Percentiles rank a stretch among this genome's conserved stretches.
phyloP scores from a whole-genome alignment of 768 basidiomycete species.

The Wakefieldia striispora region DNA sequence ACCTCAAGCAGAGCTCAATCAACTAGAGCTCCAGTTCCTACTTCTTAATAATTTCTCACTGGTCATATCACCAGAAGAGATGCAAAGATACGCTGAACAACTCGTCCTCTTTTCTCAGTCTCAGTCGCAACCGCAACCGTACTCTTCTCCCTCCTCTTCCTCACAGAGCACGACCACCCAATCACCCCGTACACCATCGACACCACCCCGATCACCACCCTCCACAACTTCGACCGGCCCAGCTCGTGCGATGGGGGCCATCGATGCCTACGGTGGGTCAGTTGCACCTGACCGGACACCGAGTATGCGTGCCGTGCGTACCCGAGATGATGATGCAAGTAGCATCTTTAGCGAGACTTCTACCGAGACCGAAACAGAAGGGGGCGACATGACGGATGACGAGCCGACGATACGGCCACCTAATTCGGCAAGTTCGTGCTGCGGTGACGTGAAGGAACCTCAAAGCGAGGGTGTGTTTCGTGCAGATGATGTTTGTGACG shows the following conservation, averaged over 20 bases:
- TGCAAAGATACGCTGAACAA: constrained; percentile 93
- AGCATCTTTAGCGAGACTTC: constrained; percentile 40
- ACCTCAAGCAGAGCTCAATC: constrained; percentile 89
- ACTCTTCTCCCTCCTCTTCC: constrained; percentile 21
- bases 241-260: constrained; percentile 51
- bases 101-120: constrained; percentile 69
- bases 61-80: constrained; percentile 83
- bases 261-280: constrained; percentile 50
- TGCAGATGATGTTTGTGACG: constrained; percentile 11
- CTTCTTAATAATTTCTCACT: constrained; percentile 94
- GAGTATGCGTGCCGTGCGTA: constrained; percentile 21
- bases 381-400: constrained; percentile 68
- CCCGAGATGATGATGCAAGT: constrained; percentile 32
- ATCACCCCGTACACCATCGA: constrained; percentile 17
- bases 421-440: constrained; percentile 39
- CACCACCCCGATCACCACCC: constrained; percentile 16
- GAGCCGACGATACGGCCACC: constrained; percentile 76
- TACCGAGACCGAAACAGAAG: constrained; percentile 49
- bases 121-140: constrained; percentile 39
- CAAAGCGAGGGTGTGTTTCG: constrained; percentile 31
- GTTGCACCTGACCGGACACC: constrained; percentile 35
- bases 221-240: constrained; percentile 31
- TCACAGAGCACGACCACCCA: constrained; percentile 21
- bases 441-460: constrained; percentile 37
- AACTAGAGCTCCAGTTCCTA: constrained; percentile 95